Evolutionary conservation across 1,284 basidiomycete species (phyloP).

Genomic region (Malassezia caprae): DNA sequence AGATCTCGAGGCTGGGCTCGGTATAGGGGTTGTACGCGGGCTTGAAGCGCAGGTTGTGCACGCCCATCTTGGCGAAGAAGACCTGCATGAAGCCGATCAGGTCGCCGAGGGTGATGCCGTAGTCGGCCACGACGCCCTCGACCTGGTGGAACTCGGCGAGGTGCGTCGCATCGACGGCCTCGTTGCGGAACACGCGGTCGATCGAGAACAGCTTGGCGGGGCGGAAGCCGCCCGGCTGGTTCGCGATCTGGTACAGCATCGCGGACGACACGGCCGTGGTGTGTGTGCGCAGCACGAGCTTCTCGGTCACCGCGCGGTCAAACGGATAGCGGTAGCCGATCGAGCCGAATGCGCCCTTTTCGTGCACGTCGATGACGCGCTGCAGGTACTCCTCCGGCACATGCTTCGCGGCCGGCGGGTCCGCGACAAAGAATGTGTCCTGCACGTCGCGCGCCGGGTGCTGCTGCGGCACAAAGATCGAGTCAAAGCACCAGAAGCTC

Average conservation of each 20-base stretch:
- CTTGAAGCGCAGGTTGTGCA: conserved; percentile 86
- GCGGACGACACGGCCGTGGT: conserved; percentile 90
- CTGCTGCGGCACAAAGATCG: conserved; percentile 95
- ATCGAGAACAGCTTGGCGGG: conserved; percentile 97
- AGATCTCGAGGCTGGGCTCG: conserved; percentile 96
- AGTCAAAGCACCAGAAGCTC: conserved; percentile 98
- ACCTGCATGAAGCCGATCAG: conserved; percentile 62
- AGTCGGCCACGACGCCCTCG: conserved; percentile 95
- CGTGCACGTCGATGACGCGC: conserved; percentile 77
- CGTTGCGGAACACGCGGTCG: conserved; percentile 96
- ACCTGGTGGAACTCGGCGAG: conserved; percentile 99
- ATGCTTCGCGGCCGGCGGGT: conserved; percentile 66
- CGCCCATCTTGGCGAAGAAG: conserved; percentile 97
- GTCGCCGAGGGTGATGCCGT: conserved; percentile 85
- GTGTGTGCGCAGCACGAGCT: conserved; percentile 88
- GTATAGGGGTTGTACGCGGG: conserved; percentile 70
- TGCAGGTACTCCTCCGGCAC: conserved; percentile 80
- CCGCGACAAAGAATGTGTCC: conserved; percentile 97
- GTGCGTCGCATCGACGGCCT: conserved; percentile 98
- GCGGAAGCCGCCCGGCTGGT: conserved; percentile 67
- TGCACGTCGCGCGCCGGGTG: conserved; percentile 96
- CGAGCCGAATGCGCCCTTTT: conserved; percentile 82
- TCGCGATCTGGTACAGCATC: conserved; percentile 72
- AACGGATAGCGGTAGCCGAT: conserved; percentile 98
- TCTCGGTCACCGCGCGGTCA: conserved; percentile 78